Base-by-base conservation (phyloP, 2,329 filamentous ascomycete genomes). In the Didymella exigua region DNA sequence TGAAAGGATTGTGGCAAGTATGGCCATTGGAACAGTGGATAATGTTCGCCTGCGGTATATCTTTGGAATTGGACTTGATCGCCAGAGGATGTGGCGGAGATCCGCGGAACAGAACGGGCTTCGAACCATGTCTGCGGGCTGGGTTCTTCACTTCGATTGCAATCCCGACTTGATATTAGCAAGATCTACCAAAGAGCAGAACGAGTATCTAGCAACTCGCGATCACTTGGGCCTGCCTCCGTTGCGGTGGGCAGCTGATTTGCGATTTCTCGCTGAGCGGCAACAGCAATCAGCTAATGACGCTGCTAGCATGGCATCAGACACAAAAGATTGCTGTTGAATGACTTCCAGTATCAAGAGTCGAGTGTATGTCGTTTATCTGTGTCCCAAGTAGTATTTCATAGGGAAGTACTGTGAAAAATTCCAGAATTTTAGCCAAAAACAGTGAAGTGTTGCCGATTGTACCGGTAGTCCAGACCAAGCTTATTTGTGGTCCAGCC, bases 101-200 rank as follows among this genome's bases (percentile, higher is more conserved):
- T 3, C 18, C 2, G n/a, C 48, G 3, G 23, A 16, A 4, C 31
- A 21, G 3, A 18, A 44, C 11, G 31, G 48, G 9, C 16, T 40
- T 6, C 30, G 48, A 4, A 26, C 19, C 6, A 45, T 51, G 34
- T 18, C 24, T n/a, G 14, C 26, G 5, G 26, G 31, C 6, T 45
- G 49, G 34, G 41, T 46, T 23, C 19, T 52, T 2, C 30, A 38
- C n/a, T 46, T 41, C 7, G 41, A 52, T 24, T 41, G 49, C n/a
- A 46, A 52, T 11, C 49, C 41, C 2, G 49, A 52, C 26, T n/a
- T 41, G 21, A 29, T 52, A 11, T 21, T 52, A 2, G 27, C 14
- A 5, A 38, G 11, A 10, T 24, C 49, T 5, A 4, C 26, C 3
- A 11, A 29, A 13, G 42, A 41, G 27, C 49, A 52, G 27, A 52